These are phyloP conservation scores for Hortaea sp. DNA, from an alignment of 2,329 filamentous ascomycete genomes.

Conservation along the genomic window DNA sequence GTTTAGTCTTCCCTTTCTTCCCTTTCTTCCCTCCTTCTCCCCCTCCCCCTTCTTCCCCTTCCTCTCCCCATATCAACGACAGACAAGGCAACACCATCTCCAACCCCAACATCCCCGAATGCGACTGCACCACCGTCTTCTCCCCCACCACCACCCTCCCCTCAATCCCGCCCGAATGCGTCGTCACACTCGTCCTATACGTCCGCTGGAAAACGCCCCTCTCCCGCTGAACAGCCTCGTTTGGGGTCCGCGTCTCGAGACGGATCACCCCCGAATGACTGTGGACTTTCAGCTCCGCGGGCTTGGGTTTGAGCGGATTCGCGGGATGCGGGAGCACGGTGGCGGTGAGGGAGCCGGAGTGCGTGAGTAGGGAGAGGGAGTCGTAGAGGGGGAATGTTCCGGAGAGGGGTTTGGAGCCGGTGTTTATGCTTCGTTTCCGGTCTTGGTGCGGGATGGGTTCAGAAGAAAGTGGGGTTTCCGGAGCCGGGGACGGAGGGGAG, in stretches of 20 bases:
- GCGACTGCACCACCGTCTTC: neutral
- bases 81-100: neutral
- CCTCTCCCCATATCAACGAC: too few relatives aligned
- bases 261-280: neutral
- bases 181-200: neutral
- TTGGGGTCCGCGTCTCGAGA: neutral
- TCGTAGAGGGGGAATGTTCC: neutral
- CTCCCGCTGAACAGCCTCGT: neutral
- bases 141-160: neutral
- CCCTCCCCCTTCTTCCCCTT: too few relatives aligned
- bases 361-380: neutral
- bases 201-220: neutral
- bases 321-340: neutral
- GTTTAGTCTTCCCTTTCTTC: neutral
- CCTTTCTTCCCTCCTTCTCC: too few relatives aligned
- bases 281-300: neutral
- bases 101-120: neutral
- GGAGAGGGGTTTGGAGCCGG: neutral
- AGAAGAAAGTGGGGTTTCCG: neutral
- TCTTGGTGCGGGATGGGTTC: neutral
- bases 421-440: neutral
- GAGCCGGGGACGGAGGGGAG: neutral
- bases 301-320: neutral
- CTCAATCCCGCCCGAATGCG: neutral
- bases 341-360: neutral